Base-by-base conservation (phyloP, 2,329 filamentous ascomycete species). In the Pleurostoma richardsiae region DNA sequence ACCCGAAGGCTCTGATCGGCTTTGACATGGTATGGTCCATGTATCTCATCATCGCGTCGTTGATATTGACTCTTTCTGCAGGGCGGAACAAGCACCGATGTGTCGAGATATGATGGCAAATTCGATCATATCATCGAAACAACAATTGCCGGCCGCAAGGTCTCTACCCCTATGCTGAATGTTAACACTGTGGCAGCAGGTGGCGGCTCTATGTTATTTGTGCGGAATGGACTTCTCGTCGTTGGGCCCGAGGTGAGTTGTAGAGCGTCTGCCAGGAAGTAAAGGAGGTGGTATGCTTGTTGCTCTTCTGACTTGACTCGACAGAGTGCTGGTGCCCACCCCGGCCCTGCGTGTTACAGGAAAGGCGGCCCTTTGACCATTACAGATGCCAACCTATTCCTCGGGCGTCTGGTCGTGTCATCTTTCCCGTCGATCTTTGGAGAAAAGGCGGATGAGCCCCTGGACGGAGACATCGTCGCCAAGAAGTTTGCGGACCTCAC, bases 341-440 rank as follows among this genome's bases (percentile, higher is more conserved):
- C 84, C n/a, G 84, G 85, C 2, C 84, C 84, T 27, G 82, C 81
- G 4, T 86, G 83, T 52, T 86, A 87, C 59, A 72, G 83, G 29
- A 87, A 87, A 60, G 80, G 76, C 3, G 83, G 83, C 0, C 83
- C 83, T 29, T 63, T 85, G 30, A 85, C 84, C 2, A 83, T 88
- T 38, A 88, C 84, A 1, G 83, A 88, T 60, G 83, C 84, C 2
- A 87, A 86, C 53, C 62, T 86, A 4, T 82, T 83, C 54, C 74
- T 87, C 4, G 84, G 84, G 4, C 71, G 83, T 41, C 65, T 88
- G 5, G 63, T 88, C 6, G 84, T 41, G 0, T 81, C 85, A 51
- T 86, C 84, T 65, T 88, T 88, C 53, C 84, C 84, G 0, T 84
- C 85, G 56, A 88, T 89, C 47, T 88, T 88, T 52, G 85, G 85